Evolutionary conservation across 257 asterid genomes (phyloP), one percentile per base, ranked within the genome.

Genomic region (Orobanche coerulescens): DNA sequence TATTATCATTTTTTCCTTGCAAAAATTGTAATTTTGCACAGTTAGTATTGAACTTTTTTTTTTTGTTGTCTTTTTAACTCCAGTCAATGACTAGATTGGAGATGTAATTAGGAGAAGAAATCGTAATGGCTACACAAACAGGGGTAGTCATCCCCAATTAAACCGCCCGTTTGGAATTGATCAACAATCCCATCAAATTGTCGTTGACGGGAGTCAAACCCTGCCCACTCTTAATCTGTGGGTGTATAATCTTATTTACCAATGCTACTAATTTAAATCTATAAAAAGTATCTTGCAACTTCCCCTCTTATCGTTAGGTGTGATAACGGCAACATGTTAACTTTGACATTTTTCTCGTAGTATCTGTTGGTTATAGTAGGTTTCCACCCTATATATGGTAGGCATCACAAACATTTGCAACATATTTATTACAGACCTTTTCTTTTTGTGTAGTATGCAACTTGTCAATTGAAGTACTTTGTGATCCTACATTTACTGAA

Each of bases 381-480:
- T 10, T 49, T n/a, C 30, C 55, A 49, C 13, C 55, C 28, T 47
- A 47, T 8, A 20, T 54, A n/a, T 39, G 13, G 36, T 49, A n/a
- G 13, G 36, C 34, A n/a, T 49, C 4, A 56, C 50, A 19, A 34
- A 44, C 58, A 57, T 37, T 48, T 16, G 14, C 37, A 55, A 53
- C 30, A 11, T 22, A 2, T 39, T 15, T 60, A 24, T 51, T 33
- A 64, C 44, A 42, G 12, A 19, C n/a, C 23, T 5, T 47, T 37
- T 46, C 0, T 55, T 46, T 0, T 62, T 25, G 61, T 25, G 61
- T 15, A 7, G 43, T 43, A 30, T 68, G 16, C 36, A 8, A n/a
- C 23, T 18, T 63, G 51, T 18, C 14, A 14, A 8, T 70, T 60
- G 36, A 31, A 58, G 53, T 33, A 8, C 22, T 62, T 56, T 57